Evolutionary conservation across 441 rosid genomes (phyloP), one percentile per base, ranked within the genome.

Genomic region (Syzygium syzygioides): DNA sequence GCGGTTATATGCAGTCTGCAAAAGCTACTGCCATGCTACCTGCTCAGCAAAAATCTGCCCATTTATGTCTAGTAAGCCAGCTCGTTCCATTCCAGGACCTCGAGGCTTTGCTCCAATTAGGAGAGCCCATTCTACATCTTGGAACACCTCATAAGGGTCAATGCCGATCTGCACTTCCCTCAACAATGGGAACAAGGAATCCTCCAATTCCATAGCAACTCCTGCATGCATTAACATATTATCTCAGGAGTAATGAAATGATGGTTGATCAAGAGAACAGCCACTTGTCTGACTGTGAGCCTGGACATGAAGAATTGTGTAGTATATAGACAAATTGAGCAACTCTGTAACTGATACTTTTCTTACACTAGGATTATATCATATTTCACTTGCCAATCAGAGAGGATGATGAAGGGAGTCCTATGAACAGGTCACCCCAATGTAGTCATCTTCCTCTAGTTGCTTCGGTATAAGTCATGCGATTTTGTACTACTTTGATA

Each of bases 151-250:
- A 59, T 95, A 93, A 68, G 98, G 93, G 90, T 95, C 88, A 68
- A 95, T 95, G 88, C 99, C 96, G 45, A 98, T 96, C 85, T 91
- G 94, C 90, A 97, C 99, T 91, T 98, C 98, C 93, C 98, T 95
- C 95, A 98, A 89, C 91, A 98, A 89, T 11, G 99, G 99, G 88
- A 92, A 98, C 94, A 98, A 93, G 3, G 96, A 97, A 93, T 98
- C 99, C 95, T 98, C 99, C 53, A 98, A 95, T 56, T 98, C 99
- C 99, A 98, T 98, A 32, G 99, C 99, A 60, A 98, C 99, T 91
- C 98, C 98, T 96, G 91, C 89, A 93, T 23, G 52, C 64, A 86
- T 55, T 54, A 83, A 79, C 28, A 52, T n/a, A 79, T 50, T 57
- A 90, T 80, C 84, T 87, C 76, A 37, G 83, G 20, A 30, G 62